phyloP scores from a whole-genome alignment of 192 early-diverging fungal species.

The Mortierella alpina region DNA sequence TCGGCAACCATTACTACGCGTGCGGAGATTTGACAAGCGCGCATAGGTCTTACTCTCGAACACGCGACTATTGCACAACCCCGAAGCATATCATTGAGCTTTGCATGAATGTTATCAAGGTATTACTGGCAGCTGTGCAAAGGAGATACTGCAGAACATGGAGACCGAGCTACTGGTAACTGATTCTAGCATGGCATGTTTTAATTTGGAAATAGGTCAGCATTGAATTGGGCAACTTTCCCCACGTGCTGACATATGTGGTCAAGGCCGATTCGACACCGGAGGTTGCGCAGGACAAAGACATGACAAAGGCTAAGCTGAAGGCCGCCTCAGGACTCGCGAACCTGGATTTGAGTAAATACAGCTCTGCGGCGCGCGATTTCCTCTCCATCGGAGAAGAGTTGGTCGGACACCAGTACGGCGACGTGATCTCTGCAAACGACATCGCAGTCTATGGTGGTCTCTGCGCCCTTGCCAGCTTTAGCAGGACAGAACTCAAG shows the following conservation, averaged over 20 bases:
- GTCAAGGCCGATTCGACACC: slow-evolving; percentile 74
- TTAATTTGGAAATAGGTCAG: slow-evolving; percentile 57
- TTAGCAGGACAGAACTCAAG: slow-evolving; percentile 79
- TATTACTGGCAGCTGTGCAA: slow-evolving; percentile 22
- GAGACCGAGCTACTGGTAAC: too few species aligned
- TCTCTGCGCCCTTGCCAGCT: slow-evolving; percentile 82
- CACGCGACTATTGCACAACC: slow-evolving; percentile 83
- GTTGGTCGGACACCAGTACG: slow-evolving; percentile 32
- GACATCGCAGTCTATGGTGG: slow-evolving; percentile 87
- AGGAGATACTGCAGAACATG: neutral
- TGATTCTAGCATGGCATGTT: too few species aligned
- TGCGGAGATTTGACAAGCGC: slow-evolving; percentile 77
- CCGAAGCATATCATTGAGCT: slow-evolving; percentile 83
- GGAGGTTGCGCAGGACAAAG: slow-evolving; percentile 70
- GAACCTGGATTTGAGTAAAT: slow-evolving; percentile 69
- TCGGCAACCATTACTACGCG: slow-evolving; percentile 81
- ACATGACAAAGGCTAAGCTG: slow-evolving; percentile 66
- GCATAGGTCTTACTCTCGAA: slow-evolving; percentile 72
- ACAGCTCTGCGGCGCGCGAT: slow-evolving; percentile 66
- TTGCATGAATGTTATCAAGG: slow-evolving; percentile 84
- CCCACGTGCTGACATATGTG: slow-evolving; percentile 77
- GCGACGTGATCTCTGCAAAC: slow-evolving; percentile 73
- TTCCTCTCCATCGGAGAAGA: slow-evolving; percentile 62
- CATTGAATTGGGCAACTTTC: slow-evolving; percentile 75
- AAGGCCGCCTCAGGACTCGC: slow-evolving; percentile 74